phyloP scores from a whole-genome alignment of 768 basidiomycete genomes.

The Amanita pallidorosea region DNA sequence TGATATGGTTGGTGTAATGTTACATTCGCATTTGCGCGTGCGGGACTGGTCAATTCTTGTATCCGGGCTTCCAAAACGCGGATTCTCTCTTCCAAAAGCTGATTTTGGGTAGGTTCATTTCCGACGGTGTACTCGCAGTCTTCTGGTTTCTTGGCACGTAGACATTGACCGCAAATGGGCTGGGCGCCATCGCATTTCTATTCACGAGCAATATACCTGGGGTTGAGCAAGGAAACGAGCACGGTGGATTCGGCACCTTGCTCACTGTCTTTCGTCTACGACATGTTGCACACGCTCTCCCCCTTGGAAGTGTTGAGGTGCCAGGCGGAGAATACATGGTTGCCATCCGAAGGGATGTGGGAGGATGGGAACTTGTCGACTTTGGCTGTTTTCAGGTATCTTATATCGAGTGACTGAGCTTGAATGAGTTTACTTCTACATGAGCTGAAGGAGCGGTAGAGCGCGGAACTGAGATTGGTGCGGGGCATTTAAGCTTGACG shows the following conservation, averaged over 20 bases:
- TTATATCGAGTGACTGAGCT: background rate
- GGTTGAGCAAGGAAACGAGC: background rate
- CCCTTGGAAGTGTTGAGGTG: constrained; percentile 13
- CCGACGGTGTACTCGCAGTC: constrained; percentile 52
- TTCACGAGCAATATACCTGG: background rate
- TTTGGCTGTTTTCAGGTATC: background rate
- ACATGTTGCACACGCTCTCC: constrained; percentile 20
- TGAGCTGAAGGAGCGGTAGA: background rate
- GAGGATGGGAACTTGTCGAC: background rate
- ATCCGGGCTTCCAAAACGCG: constrained; percentile 35
- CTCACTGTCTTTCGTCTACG: constrained; percentile 19
- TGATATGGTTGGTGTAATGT: constrained; percentile 27
- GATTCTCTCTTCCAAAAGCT: constrained; percentile 43
- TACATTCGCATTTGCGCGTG: constrained; percentile 13
- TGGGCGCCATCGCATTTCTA: constrained; percentile 47
- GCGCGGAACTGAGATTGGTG: background rate
- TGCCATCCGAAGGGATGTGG: background rate
- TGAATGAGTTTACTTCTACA: background rate
- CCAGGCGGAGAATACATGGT: background rate
- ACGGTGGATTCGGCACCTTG: background rate
- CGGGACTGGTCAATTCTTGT: constrained; percentile 32
- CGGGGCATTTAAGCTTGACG: constrained; percentile 2
- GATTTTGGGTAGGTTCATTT: constrained; percentile 32
- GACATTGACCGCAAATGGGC: constrained; percentile 44
- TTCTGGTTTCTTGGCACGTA: constrained; percentile 31